These are phyloP conservation scores for Wallemia hederae DNA, from an alignment of 1,284 basidiomycete species.

Conservation along the genomic window DNA sequence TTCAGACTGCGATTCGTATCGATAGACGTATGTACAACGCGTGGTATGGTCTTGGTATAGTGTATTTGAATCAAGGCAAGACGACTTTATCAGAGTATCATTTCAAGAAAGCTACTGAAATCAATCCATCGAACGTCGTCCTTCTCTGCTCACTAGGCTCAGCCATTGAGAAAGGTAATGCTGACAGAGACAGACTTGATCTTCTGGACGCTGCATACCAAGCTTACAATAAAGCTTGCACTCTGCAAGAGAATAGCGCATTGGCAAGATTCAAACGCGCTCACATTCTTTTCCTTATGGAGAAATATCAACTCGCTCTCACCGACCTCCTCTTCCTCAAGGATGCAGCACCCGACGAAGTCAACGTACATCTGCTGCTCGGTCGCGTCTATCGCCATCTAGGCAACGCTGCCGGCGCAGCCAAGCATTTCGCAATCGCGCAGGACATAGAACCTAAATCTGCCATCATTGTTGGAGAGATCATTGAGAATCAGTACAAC, in stretches of 20 bases:
- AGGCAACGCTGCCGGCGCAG: constrained; percentile 44
- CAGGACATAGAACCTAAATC: constrained; percentile 33
- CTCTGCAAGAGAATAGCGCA: constrained; percentile 1
- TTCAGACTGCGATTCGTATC: constrained; percentile 56
- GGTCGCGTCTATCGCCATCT: constrained; percentile 58
- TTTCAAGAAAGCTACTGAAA: constrained; percentile 59
- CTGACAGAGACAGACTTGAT: constrained; percentile 42
- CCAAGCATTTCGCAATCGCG: constrained; percentile 53
- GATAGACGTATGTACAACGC: constrained; percentile 81
- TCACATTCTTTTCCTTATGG: neutral
- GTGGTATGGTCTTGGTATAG: constrained; percentile 90
- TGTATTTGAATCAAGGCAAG: constrained; percentile 73
- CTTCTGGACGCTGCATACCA: neutral
- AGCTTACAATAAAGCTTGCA: neutral
- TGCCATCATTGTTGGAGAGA: constrained; percentile 15
- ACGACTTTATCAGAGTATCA: constrained; percentile 72
- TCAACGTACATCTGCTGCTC: constrained; percentile 80
- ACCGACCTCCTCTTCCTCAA: constrained; percentile 45
- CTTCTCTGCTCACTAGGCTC: constrained; percentile 33
- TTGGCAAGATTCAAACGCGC: constrained; percentile 4
- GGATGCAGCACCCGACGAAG: constrained; percentile 60
- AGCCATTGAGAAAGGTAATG: constrained; percentile 11
- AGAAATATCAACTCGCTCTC: constrained; percentile 32
- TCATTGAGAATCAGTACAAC: constrained; percentile 7
- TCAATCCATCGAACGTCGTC: constrained; percentile 72